Conservation (phyloP, 1,139 yeast genomes). For the Komagataea norvegica region DNA sequence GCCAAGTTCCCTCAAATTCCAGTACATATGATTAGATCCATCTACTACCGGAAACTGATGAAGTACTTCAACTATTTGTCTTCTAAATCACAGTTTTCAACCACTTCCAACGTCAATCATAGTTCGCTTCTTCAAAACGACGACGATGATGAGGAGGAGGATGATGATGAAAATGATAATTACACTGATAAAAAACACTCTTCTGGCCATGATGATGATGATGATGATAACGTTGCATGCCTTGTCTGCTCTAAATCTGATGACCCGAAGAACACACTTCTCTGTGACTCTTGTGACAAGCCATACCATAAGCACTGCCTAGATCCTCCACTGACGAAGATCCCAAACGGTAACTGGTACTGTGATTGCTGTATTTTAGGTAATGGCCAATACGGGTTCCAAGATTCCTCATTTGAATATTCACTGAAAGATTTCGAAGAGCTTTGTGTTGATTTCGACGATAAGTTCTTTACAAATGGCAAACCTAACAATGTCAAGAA, state of each 20-base stretch:
- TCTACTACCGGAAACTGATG: slow-evolving; percentile 36
- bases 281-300: slow-evolving; percentile 72
- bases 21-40: slow-evolving; percentile 26
- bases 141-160: slow-evolving; percentile 32
- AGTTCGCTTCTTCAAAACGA: slow-evolving; percentile 23
- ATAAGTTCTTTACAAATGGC: slow-evolving; percentile 32
- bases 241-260: slow-evolving; percentile 48
- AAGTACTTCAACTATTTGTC: slow-evolving; percentile 44
- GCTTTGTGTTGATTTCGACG: slow-evolving; percentile 50
- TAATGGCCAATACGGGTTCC: slow-evolving; percentile 86
- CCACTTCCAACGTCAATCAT: no score
- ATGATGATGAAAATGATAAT: slow-evolving; percentile 21
- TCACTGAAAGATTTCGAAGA: slow-evolving; percentile 55
- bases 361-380: slow-evolving; percentile 82
- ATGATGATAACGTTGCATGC: slow-evolving; percentile 39
- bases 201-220: slow-evolving; percentile 33
- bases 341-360: slow-evolving; percentile 67
- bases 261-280: slow-evolving; percentile 46
- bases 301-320: slow-evolving; percentile 65
- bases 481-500: slow-evolving; percentile 36
- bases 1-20: slow-evolving; percentile 20
- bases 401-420: slow-evolving; percentile 61
- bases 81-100: slow-evolving; percentile 21
- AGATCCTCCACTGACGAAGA: slow-evolving; percentile 41
- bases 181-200: slow-evolving; percentile 32